Evolutionary conservation across 2,329 filamentous ascomycete genomes (phyloP).

Genomic region (Xenoacremonium recifei): DNA sequence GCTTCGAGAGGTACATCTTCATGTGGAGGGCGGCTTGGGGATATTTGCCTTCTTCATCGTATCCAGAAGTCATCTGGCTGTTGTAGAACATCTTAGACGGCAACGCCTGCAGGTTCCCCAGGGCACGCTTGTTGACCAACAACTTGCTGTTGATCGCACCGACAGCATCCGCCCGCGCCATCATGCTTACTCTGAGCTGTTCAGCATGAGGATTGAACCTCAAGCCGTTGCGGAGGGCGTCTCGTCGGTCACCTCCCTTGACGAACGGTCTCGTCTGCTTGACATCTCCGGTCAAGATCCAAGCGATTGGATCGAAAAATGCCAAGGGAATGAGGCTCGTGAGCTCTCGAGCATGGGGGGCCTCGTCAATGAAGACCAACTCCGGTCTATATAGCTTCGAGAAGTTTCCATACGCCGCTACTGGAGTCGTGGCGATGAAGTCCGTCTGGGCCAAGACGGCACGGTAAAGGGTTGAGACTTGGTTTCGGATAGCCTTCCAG

Average conservation of each 20-base stretch:
- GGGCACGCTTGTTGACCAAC: conserved; percentile 37
- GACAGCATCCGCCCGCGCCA: conserved; percentile 36
- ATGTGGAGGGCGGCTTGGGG: conserved; percentile 28
- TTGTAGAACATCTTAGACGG: conserved; percentile 43
- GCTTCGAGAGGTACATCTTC: conserved; percentile 26
- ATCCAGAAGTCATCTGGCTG: conserved; percentile 35
- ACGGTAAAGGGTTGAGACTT: conserved; percentile 36
- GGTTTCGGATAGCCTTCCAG: conserved; percentile 28
- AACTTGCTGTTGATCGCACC: conserved; percentile 32
- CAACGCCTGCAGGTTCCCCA: conserved; percentile 38
- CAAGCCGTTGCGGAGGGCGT: conserved; percentile 14
- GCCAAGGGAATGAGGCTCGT: conserved; percentile 45
- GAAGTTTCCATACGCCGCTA: conserved; percentile 39
- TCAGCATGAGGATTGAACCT: conserved; percentile 31
- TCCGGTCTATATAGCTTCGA: conserved; percentile 68
- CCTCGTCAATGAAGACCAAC: conserved; percentile 81
- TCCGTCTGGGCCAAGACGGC: conserved; percentile 37
- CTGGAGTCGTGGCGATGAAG: conserved; percentile 47
- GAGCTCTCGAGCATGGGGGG: conserved; percentile 44
- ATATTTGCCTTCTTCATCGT: conserved; percentile 19
- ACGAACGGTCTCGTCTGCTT: conserved; percentile 44
- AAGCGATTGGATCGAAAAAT: conserved; percentile 39
- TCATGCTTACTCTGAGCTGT: conserved; percentile 34
- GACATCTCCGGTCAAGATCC: conserved; percentile 47
- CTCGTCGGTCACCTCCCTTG: conserved; percentile 22